Evolutionary conservation across 306 rosid species (phyloP), one percentile per base, ranked within the genome.

Genomic region (Astragalus glycyphyllos): DNA sequence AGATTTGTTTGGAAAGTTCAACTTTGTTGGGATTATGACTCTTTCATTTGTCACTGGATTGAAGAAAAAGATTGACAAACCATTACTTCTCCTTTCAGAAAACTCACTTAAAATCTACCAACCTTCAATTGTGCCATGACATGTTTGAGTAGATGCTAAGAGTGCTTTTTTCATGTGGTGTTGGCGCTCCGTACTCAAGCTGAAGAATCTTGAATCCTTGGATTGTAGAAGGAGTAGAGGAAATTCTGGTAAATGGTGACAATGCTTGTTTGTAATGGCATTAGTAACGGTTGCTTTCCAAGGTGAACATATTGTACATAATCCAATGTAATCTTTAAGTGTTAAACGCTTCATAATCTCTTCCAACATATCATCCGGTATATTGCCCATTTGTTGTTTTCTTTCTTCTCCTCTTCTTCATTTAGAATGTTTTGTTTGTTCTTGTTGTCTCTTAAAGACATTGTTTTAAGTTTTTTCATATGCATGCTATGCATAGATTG

Each of bases 1-100:
- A 20, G 68, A 40, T 50, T 17, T 62, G 51, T 16, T 17, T 2
- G 68, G 68, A 26, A 62, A 62, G 12, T 42, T 8, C 37, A 62
- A 62, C 53, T 11, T 5, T 41, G 68, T 17, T 42, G 68, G 68
- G 32, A 62, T 46, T 1, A 20, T 11, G 53, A 62, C 48, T 42
- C 50, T 62, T 41, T 7, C 32, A 17, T 9, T 17, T 1, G 35
- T 59, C 46, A 59, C 65, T 37, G 65, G 65, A 59, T 37, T 59
- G 31, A 59, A 59, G n/a, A 35, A 35, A 10, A 37, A 8, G 42
- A 8, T 14, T 0, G 7, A 8, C 2, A 37, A 51, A 17, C 58
- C 31, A 26, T 26, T 5, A 7, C 55, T 49, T 14, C 3, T 11
- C 50, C n/a, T 4, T 6, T 31, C 11, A 57, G 4, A 15, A 37